Base-by-base conservation (phyloP, 1,139 yeast species). In the Nakaseomyces nivariensis region DNA sequence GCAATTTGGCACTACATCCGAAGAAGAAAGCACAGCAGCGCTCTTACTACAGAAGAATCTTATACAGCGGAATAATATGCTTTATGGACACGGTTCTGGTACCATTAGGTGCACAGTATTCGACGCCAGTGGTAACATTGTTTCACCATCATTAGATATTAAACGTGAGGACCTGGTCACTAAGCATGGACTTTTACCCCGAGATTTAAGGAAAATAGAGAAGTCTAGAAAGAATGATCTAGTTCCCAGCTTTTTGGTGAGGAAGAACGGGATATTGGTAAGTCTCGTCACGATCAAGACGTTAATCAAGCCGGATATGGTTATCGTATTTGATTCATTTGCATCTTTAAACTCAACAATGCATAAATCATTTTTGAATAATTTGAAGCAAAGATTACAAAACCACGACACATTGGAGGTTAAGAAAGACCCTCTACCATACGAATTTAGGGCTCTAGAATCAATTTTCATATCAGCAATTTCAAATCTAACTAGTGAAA, bases 401-500 rank as follows among this genome's bases (percentile, higher is more conserved):
- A 48, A 60, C 55, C 51, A 58, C 55, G 45, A 72, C 71, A 50
- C 51, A 7, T 51, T 51, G 25, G 58, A 55, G 32, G 44, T 55
- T 3, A 54, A 41, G 63, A 41, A 54, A 37, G 64, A 60, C 46
- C 58, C 61, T 3, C 52, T 63, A 34, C 69, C 69, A 1, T 94
- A 86, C 67, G 99, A 94, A 63, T 84, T 90, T 66, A 74, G 94
- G 45, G 98, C 96, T 0, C 68, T 94, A 45, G 98, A 94, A 63
- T 81, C 94, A 0, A 87, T 94, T 11, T 76, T 94, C 55, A 82
- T 90, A 45, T 84, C 87, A 54, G 95, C 90, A 1, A 79, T 89
- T 68, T 80, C 92, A 9, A 84, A 86, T 51, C 69, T 94, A 43
- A 94, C 88, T 52, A 82, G 94, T 1, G 98, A 94, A 58, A 76